phyloP scores from a whole-genome alignment of 2,329 filamentous ascomycete species.

The Eutypella sp. region DNA sequence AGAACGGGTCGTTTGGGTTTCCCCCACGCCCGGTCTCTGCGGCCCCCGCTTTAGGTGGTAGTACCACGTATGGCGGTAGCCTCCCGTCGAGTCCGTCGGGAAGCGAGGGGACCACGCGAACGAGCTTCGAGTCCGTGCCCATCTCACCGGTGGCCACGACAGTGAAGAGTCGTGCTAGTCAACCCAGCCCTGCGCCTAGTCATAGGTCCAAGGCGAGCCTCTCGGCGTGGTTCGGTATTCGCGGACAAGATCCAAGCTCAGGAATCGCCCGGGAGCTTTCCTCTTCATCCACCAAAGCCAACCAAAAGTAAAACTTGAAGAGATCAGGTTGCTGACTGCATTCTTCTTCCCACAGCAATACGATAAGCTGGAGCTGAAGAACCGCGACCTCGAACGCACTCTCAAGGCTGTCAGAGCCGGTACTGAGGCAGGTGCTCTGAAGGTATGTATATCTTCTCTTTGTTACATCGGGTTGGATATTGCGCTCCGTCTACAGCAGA shows the following conservation, averaged over 20 bases:
- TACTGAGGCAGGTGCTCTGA: conserved; percentile 44
- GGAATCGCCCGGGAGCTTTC: too few relatives aligned
- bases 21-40: conserved; percentile 10
- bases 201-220: too few relatives aligned
- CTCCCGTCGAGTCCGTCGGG: not conserved
- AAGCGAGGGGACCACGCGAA: not conserved
- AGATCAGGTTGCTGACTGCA: conserved; percentile 15
- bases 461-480: not conserved
- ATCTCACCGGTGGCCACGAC: not conserved
- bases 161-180: not conserved
- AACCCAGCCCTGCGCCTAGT: not conserved
- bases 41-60: conserved; percentile 1
- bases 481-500: not conserved
- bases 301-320: not conserved
- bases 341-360: conserved; percentile 42
- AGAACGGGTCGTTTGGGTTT: conserved; percentile 10
- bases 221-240: too few relatives aligned
- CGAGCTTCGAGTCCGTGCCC: not conserved
- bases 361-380: conserved; percentile 53
- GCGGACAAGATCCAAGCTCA: too few relatives aligned
- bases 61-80: not conserved
- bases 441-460: conserved; percentile 37
- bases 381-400: conserved; percentile 49
- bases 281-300: not conserved
- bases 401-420: conserved; percentile 49